phyloP scores from a whole-genome alignment of 1,139 yeast genomes.

The Saccharomyces hybrid region DNA sequence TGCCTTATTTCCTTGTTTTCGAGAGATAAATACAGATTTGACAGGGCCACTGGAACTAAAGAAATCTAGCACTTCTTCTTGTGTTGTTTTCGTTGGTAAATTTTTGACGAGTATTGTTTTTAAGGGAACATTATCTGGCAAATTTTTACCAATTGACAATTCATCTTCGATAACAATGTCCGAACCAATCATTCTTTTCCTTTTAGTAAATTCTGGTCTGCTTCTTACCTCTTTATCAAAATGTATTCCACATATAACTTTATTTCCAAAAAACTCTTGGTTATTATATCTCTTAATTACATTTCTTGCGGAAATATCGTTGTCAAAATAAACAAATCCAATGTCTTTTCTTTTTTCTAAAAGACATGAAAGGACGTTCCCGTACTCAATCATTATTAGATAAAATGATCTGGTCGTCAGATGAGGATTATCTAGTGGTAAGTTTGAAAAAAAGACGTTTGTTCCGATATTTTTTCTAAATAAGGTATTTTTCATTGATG shows the following conservation, averaged over 20 bases:
- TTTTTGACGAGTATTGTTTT: no score
- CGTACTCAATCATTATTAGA: constrained; percentile 37
- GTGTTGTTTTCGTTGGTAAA: no score
- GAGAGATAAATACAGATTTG: no score
- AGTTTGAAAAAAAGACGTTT: constrained; percentile 24
- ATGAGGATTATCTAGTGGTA: constrained; percentile 31
- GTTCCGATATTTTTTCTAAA: constrained; percentile 28
- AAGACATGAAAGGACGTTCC: constrained; percentile 41
- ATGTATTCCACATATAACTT: constrained; percentile 36
- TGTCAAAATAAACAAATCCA: constrained; percentile 41
- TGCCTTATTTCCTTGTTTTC: no score
- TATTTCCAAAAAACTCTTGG: constrained; percentile 26
- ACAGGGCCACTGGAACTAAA: no score
- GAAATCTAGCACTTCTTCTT: no score
- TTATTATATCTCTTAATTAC: constrained; percentile 36
- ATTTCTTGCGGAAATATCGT: constrained; percentile 34
- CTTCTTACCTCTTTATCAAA: constrained; percentile 36
- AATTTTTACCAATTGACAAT: no score
- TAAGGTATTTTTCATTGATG: constrained; percentile 35
- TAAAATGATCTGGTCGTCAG: constrained; percentile 38
- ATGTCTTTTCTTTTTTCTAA: constrained; percentile 36
- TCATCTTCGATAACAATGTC: constrained; percentile 25
- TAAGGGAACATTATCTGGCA: no score
- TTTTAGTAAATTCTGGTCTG: constrained; percentile 26
- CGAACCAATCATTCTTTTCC: constrained; percentile 19